Percentiles rank a stretch among this genome's conserved stretches.
phyloP scores from a whole-genome alignment of 2,329 filamentous ascomycete genomes.

The Botrytis fragariae region DNA sequence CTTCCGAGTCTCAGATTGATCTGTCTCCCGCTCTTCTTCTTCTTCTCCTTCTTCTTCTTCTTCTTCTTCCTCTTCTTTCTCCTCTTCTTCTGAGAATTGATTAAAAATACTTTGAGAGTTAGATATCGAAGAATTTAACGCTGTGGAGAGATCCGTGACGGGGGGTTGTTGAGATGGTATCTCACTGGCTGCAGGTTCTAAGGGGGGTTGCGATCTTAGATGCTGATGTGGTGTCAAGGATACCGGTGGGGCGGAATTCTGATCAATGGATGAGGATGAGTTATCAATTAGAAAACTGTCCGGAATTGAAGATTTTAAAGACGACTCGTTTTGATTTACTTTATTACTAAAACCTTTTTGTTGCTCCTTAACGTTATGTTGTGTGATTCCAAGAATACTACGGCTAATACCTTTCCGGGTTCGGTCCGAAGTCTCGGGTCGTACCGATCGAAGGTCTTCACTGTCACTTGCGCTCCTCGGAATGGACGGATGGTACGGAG shows the following conservation, averaged over 20 bases:
- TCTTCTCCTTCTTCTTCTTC: no score
- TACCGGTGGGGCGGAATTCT: slow-evolving; percentile 7
- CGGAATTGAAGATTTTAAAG: neutral
- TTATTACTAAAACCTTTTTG: neutral
- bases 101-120: neutral
- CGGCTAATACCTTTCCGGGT: slow-evolving; percentile 11
- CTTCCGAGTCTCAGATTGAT: neutral
- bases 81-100: neutral
- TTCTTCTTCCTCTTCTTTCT: neutral
- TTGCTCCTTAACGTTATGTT: slow-evolving; percentile 11
- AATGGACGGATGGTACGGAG: slow-evolving; percentile 21
- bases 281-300: slow-evolving; percentile 10
- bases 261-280: neutral
- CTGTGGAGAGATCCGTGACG: neutral
- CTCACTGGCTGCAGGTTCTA: slow-evolving; percentile 7
- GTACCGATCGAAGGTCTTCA: slow-evolving; percentile 5
- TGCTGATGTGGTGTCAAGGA: slow-evolving; percentile 13
- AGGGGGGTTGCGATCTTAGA: slow-evolving; percentile 1
- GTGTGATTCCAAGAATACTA: slow-evolving; percentile 9
- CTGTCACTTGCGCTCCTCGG: slow-evolving; percentile 8
- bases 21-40: neutral
- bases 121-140: neutral
- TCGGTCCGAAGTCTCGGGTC: slow-evolving; percentile 19
- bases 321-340: neutral
- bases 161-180: neutral